phyloP scores from a whole-genome alignment of 768 basidiomycete species.

The Calocybe indica region DNA sequence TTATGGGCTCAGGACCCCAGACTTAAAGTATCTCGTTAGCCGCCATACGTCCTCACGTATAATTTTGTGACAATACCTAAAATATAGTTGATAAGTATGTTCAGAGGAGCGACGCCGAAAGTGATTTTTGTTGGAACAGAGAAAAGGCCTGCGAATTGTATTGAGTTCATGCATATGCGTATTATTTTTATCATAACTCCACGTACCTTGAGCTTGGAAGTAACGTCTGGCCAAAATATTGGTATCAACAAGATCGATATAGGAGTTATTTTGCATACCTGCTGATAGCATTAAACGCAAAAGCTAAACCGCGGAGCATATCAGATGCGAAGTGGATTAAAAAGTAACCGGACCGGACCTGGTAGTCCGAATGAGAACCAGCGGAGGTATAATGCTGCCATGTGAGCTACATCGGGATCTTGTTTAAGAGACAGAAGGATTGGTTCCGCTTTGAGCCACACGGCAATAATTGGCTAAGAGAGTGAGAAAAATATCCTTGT shows the following conservation, averaged over 20 bases:
- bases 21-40: conserved; percentile 28
- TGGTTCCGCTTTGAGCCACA: conserved; percentile 79
- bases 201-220: conserved; percentile 6
- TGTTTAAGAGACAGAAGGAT: conserved; percentile 70
- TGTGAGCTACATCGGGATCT: conserved; percentile 74
- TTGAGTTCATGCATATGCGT: background rate
- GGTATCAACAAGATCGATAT: background rate
- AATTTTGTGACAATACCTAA: conserved; percentile 43
- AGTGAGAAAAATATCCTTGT: conserved; percentile 24
- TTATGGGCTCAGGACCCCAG: conserved; percentile 72
- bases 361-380: conserved; percentile 75
- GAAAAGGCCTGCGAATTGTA: conserved; percentile 51
- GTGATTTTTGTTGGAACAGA: conserved; percentile 80
- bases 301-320: background rate
- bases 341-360: conserved; percentile 21
- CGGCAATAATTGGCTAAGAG: conserved; percentile 39
- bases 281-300: background rate
- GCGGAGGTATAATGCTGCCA: conserved; percentile 69
- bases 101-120: conserved; percentile 77
- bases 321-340: background rate
- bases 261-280: background rate
- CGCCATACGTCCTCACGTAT: no score
- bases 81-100: conserved; percentile 71
- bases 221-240: conserved; percentile 2
- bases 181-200: no score